A percentile compares a stretch with the other conserved stretches of the same genome.
These are phyloP conservation scores for Fusarium sp. DNA, from an alignment of 2,329 filamentous ascomycete species.

Conservation along the genomic window DNA sequence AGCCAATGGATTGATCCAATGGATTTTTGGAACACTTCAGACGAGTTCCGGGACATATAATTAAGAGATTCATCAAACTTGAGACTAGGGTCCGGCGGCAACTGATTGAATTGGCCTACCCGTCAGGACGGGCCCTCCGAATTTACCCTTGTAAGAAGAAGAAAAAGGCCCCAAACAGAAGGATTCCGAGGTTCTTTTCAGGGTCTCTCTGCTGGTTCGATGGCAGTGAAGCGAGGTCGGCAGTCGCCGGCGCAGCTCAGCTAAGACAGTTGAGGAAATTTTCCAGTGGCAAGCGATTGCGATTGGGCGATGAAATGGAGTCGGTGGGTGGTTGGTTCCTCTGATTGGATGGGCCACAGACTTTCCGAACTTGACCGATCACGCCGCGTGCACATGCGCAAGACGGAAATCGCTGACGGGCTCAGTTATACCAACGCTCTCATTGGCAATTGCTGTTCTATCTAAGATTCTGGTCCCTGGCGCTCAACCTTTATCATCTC, in stretches of 20 bases:
- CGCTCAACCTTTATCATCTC: constrained; percentile 12
- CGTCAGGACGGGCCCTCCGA: neutral
- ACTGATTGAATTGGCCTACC: neutral
- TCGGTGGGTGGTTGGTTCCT: neutral
- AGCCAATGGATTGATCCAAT: neutral
- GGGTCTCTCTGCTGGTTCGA: constrained; percentile 17
- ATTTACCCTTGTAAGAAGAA: neutral
- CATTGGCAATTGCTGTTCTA: constrained; percentile 38
- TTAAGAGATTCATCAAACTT: neutral
- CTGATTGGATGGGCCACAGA: constrained; percentile 14
- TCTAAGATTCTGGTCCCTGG: neutral
- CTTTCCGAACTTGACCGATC: constrained; percentile 43
- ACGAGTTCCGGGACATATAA: neutral
- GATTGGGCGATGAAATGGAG: constrained; percentile 22
- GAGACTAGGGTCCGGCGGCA: neutral
- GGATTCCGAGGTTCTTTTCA: constrained; percentile 5
- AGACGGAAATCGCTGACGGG: constrained; percentile 28
- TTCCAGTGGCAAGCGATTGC: constrained; percentile 19
- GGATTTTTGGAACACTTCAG: neutral
- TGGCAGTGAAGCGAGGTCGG: constrained; percentile 8
- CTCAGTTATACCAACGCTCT: constrained; percentile 36
- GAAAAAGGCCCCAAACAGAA: neutral
- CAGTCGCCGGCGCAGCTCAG: constrained; percentile 22
- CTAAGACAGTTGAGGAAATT: constrained; percentile 18
- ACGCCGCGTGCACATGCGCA: constrained; percentile 24